Base-by-base conservation (phyloP, 345 rosid species). In the Brassica carinata region DNA sequence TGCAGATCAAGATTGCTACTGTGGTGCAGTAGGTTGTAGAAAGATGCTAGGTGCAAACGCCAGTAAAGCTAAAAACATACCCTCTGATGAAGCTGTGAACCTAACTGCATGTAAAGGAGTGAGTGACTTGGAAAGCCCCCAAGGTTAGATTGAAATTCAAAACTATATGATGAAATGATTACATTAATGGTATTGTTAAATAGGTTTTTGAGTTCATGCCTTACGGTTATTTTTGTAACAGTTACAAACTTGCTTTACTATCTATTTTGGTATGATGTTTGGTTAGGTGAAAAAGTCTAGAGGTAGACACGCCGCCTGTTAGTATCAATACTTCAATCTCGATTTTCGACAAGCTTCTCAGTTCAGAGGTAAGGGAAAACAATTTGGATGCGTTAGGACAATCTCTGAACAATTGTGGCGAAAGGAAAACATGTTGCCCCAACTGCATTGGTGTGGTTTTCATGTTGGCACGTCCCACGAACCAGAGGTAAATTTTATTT, bases 1-100 rank as follows among this genome's bases (percentile, higher is more conserved):
- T 85, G 96, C 92, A 83, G 98, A 94, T 87, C 95, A 96, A 86
- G 95, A 86, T 69, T 96, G 98, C 81, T 90, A 91, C 78, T 96
- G 97, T 76, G 98, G 99, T 76, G 90, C 91, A 14, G 77, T 9
- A 6, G 74, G 83, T 77, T 96, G 99, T 82, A 88, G 98, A 83
- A 83, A 79, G 73, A 91, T 89, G 83, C 87, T 96, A 29, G 98
- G 97, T 78, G 97, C 85, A 51, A 91, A 90, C 76, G 87, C 95
- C 33, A 80, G 73, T 81, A 90, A 92, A 84, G 87, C 88, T 67
- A 92, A 90, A 81, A 73, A 40, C 62, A 38, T 81, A 64, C 84
- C 91, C 64, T 88, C 26, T 23, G 26, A 23, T 82, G 90, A 91
- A 84, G 87, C 88, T 69, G 92, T 89, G 82, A 72, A 40, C 62